Conservation (phyloP, 176 grass and related monocot genomes). For the Phragmites australis region DNA sequence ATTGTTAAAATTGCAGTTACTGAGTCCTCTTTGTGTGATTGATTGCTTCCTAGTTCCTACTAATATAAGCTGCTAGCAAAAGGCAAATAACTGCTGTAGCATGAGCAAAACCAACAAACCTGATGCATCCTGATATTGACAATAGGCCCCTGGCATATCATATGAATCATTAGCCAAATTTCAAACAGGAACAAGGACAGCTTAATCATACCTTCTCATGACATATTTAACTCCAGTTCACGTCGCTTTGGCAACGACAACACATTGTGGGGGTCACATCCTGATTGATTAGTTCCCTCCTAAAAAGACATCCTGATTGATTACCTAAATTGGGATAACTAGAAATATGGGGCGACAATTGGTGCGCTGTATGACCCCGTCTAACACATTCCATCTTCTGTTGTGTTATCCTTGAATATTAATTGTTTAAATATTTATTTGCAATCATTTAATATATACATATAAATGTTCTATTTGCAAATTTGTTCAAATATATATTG, state of each 20-base stretch:
- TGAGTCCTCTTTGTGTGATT: background rate
- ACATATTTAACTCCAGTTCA: background rate
- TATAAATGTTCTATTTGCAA: too few relatives aligned
- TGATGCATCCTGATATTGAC: background rate
- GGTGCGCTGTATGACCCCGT: too few relatives aligned
- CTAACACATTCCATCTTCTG: too few relatives aligned
- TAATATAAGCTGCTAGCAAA: background rate
- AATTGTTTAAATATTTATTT: too few relatives aligned
- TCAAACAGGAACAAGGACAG: constrained; percentile 23
- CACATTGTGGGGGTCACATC: constrained; percentile 21
- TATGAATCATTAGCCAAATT: constrained; percentile 11
- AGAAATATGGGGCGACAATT: too few relatives aligned
- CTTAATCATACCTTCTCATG: constrained; percentile 23
- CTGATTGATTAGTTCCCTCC: too few relatives aligned
- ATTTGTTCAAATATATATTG: too few relatives aligned
- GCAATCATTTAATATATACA: too few relatives aligned
- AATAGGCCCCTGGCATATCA: background rate
- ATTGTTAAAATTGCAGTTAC: too few relatives aligned
- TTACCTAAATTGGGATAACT: background rate
- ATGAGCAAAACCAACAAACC: background rate
- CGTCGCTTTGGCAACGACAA: background rate
- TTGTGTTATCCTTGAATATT: too few relatives aligned
- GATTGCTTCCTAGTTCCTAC: background rate
- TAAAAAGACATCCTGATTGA: constrained; percentile 22
- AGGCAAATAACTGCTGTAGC: background rate